Percentiles rank a stretch among this genome's conserved stretches.
Conservation (phyloP, 2,329 filamentous ascomycete species). For the Aspergillus neoniger region DNA sequence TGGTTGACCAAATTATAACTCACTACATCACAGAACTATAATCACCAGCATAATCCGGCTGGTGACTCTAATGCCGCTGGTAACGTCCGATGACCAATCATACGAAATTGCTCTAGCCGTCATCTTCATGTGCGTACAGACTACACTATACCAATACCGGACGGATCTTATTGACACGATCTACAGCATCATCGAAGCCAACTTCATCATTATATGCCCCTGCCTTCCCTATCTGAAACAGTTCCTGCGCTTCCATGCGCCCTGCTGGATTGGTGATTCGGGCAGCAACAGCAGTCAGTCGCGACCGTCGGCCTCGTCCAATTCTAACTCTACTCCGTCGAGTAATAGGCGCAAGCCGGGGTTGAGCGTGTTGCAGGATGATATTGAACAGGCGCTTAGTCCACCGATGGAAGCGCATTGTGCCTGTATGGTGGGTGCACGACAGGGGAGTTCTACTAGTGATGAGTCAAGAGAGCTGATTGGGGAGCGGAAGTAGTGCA, state of each 20-base stretch:
- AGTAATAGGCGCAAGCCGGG: background rate
- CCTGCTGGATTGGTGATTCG: background rate
- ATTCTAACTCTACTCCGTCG: background rate
- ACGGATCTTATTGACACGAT: background rate
- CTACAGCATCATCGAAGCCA: slow-evolving; percentile 12
- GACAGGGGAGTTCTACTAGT: background rate
- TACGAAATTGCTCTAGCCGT: slow-evolving; percentile 20
- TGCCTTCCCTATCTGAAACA: slow-evolving; percentile 11
- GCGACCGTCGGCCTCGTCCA: background rate
- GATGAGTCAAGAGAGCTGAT: background rate
- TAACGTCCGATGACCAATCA: slow-evolving; percentile 20
- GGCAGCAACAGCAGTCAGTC: background rate
- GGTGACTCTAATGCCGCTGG: slow-evolving; percentile 25
- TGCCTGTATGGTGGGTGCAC: background rate
- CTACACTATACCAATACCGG: no score
- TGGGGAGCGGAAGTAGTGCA: background rate
- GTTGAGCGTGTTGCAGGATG: slow-evolving; percentile 6
- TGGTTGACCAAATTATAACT: background rate
- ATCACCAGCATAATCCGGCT: slow-evolving; percentile 27
- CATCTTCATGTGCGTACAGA: slow-evolving; percentile 14
- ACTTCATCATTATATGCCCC: slow-evolving; percentile 15
- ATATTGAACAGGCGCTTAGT: background rate
- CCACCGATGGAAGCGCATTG: background rate
- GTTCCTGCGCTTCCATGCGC: slow-evolving; percentile 10
- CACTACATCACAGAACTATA: slow-evolving; percentile 17